These are phyloP conservation scores for Helicostylum pulchrum DNA, from an alignment of 192 early-diverging fungal species.

Conservation along the genomic window DNA sequence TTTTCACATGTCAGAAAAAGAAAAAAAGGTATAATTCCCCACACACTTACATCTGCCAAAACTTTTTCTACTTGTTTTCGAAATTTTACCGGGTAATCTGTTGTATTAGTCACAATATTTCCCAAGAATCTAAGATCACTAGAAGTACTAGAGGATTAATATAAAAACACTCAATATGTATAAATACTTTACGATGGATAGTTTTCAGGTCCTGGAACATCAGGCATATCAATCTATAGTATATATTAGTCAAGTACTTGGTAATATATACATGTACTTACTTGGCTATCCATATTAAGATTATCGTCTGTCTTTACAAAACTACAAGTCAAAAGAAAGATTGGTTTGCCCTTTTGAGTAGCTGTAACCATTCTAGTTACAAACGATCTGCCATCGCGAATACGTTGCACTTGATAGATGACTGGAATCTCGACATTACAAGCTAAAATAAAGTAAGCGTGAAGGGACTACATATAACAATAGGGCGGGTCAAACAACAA, in stretches of 20 bases:
- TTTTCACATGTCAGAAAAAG: background rate
- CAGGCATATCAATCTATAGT: constrained; percentile 16
- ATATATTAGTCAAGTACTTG: background rate
- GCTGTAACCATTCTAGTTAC: constrained; percentile 65
- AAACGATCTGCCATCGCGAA: constrained; percentile 63
- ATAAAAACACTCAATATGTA: background rate
- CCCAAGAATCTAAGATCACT: constrained; percentile 8
- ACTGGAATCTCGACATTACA: constrained; percentile 76
- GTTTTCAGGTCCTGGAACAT: constrained; percentile 22
- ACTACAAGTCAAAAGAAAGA: constrained; percentile 69
- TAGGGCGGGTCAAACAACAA: background rate
- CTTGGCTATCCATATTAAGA: constrained; percentile 60
- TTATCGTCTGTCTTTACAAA: constrained; percentile 63
- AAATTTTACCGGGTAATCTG: constrained; percentile 11
- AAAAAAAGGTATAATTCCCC: too few species aligned
- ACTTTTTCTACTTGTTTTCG: constrained; percentile 5
- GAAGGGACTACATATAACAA: constrained; percentile 58
- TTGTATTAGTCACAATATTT: background rate
- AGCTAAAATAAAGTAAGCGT: constrained; percentile 84
- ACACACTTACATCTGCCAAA: constrained; percentile 18
- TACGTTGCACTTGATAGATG: constrained; percentile 69
- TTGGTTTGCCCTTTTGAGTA: constrained; percentile 71
- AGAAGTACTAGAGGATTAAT: background rate
- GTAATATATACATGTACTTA: background rate
- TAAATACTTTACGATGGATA: constrained; percentile 20